Evolutionary conservation across 805 yeast genomes (phyloP).

Genomic region (Saturnispora halmiae): DNA sequence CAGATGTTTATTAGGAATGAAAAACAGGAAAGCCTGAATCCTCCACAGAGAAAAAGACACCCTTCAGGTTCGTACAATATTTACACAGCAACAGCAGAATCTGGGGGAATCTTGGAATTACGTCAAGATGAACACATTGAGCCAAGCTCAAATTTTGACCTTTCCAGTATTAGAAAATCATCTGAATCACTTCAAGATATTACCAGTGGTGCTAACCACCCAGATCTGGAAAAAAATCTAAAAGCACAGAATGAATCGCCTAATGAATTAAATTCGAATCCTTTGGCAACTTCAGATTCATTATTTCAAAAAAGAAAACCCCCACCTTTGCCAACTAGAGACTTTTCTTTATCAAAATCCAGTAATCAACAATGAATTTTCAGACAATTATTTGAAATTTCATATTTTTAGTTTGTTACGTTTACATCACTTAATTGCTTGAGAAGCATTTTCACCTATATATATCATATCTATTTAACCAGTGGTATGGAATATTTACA

Average conservation of each 20-base stretch:
- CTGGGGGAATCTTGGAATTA: conserved; percentile 2
- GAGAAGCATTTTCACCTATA: too few species aligned
- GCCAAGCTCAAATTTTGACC: too few species aligned
- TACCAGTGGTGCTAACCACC: not conserved
- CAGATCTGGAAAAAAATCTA: conserved; percentile 5
- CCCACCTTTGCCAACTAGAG: conserved; percentile 1
- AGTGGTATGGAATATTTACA: too few species aligned
- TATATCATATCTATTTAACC: too few species aligned
- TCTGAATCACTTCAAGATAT: not conserved
- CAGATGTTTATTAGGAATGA: conserved; percentile 20
- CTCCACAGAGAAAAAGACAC: conserved; percentile 3
- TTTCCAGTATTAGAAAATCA: not conserved
- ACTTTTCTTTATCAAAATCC: too few species aligned
- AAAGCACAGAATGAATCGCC: conserved; percentile 3
- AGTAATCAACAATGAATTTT: too few species aligned
- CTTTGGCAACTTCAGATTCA: not conserved
- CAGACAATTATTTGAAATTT: too few species aligned
- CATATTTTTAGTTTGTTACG: too few species aligned
- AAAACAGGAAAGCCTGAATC: not conserved
- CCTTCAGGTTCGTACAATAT: conserved; percentile 8
- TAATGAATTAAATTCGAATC: not conserved
- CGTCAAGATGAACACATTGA: too few species aligned
- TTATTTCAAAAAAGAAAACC: conserved; percentile 3
- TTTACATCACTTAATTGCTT: too few species aligned
- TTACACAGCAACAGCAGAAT: conserved; percentile 9